Percentiles rank a stretch among this genome's conserved stretches.
These are phyloP conservation scores for Cercospora zeina DNA, from an alignment of 2,329 filamentous ascomycete genomes.

Conservation along the genomic window DNA sequence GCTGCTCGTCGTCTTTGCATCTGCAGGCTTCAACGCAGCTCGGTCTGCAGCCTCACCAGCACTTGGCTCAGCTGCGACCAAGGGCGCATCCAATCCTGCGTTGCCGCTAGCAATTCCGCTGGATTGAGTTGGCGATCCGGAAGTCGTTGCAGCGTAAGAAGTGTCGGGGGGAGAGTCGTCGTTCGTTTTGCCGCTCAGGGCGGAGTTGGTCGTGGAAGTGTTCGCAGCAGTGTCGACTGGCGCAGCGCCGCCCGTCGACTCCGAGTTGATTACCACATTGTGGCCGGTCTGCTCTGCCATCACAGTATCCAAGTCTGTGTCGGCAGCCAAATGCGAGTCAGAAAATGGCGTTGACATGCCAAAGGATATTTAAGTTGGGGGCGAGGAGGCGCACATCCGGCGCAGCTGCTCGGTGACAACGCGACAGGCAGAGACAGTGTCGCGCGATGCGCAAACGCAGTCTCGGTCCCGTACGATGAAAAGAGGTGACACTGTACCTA, in stretches of 20 bases:
- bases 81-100: conserved; percentile 22
- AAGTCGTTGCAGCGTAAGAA: conserved; percentile 33
- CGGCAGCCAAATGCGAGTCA: conserved; percentile 23
- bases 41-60: conserved; percentile 36
- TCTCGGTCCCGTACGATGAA: background rate
- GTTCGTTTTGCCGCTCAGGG: conserved; percentile 48
- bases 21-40: conserved; percentile 18
- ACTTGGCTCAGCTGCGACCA: conserved; percentile 37
- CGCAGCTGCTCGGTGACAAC: background rate
- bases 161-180: conserved; percentile 46
- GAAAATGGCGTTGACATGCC: conserved; percentile 18
- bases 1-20: conserved; percentile 13
- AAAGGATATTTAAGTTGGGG: background rate
- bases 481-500: conserved; percentile 19
- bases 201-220: conserved; percentile 56
- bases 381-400: background rate
- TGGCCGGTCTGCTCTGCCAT: conserved; percentile 70
- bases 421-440: background rate
- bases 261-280: conserved; percentile 71
- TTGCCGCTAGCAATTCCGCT: conserved; percentile 14
- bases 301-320: conserved; percentile 53
- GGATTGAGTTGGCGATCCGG: conserved; percentile 22
- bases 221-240: conserved; percentile 65
- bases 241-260: conserved; percentile 62
- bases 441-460: background rate